These are phyloP conservation scores for Penicillium salamii DNA, from an alignment of 495 filamentous ascomycete species.

Conservation along the genomic window DNA sequence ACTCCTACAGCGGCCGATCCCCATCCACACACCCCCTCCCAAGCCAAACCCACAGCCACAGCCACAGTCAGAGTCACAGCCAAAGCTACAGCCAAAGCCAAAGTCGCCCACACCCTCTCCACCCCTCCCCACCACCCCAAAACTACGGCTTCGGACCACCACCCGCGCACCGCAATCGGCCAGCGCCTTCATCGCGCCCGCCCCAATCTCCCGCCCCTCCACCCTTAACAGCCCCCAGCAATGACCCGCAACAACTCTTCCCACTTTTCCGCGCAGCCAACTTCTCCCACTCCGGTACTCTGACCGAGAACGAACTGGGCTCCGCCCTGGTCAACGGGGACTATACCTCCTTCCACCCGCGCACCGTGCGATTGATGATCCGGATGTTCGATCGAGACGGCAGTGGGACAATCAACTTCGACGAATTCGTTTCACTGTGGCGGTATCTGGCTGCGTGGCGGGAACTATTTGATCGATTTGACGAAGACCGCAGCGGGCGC, in stretches of 20 bases:
- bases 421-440: constrained; percentile 94
- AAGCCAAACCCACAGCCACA: constrained; percentile 19
- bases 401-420: constrained; percentile 83
- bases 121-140: constrained; percentile 55
- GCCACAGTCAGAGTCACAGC: constrained; percentile 33
- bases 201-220: constrained; percentile 54
- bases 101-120: constrained; percentile 29
- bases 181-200: constrained; percentile 59
- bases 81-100: constrained; percentile 34
- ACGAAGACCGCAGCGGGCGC: constrained; percentile 80
- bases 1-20: constrained; percentile 30
- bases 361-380: constrained; percentile 98
- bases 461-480: constrained; percentile 91
- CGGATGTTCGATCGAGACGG: constrained; percentile 92
- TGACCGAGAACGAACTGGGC: constrained; percentile 84
- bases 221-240: constrained; percentile 62
- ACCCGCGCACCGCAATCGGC: constrained; percentile 45
- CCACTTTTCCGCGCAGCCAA: constrained; percentile 92
- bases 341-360: constrained; percentile 90
- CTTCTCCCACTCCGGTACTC: constrained; percentile 72
- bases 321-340: constrained; percentile 95
- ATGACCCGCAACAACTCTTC: constrained; percentile 58
- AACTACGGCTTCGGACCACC: constrained; percentile 60
- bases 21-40: constrained; percentile 21
- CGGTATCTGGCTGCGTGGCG: constrained; percentile 93